Evolutionary conservation across 495 filamentous ascomycete species (phyloP).

Genomic region (Aspergillus asperescens): DNA sequence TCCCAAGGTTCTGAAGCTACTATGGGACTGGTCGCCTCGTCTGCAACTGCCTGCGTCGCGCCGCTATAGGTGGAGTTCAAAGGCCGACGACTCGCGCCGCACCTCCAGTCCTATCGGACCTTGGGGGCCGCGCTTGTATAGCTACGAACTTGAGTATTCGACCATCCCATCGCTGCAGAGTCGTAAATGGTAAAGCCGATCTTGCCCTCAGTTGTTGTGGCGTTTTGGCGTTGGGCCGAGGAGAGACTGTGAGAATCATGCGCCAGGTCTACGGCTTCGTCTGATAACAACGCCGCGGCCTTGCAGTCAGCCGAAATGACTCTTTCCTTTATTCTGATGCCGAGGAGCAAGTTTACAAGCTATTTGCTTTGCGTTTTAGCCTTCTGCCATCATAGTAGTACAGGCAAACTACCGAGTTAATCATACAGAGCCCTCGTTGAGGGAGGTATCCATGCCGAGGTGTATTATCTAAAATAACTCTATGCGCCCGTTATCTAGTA

Average conservation of each 20-base stretch:
- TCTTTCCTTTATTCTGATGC: background rate
- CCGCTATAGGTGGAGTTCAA: background rate
- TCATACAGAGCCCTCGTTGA: no score
- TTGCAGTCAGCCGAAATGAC: background rate
- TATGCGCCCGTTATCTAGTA: no score
- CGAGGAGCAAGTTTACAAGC: background rate
- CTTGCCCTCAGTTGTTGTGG: no score
- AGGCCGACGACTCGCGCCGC: background rate
- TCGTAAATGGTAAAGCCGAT: no score
- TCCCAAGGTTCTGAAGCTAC: background rate
- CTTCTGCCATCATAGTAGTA: no score
- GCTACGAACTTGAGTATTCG: background rate
- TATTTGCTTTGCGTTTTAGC: background rate
- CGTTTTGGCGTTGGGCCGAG: background rate
- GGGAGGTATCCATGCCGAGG: no score
- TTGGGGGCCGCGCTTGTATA: background rate
- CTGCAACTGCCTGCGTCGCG: background rate
- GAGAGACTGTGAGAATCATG: background rate
- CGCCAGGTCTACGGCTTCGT: background rate
- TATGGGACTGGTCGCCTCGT: conserved; percentile 6
- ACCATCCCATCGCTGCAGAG: background rate
- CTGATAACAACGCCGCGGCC: background rate
- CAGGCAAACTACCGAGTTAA: no score
- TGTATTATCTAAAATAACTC: no score
- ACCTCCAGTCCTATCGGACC: background rate